A percentile compares a stretch with the other conserved stretches of the same genome.
These are phyloP conservation scores for Rachicladosporium sp. DNA, from an alignment of 2,329 filamentous ascomycete genomes.

Conservation along the genomic window DNA sequence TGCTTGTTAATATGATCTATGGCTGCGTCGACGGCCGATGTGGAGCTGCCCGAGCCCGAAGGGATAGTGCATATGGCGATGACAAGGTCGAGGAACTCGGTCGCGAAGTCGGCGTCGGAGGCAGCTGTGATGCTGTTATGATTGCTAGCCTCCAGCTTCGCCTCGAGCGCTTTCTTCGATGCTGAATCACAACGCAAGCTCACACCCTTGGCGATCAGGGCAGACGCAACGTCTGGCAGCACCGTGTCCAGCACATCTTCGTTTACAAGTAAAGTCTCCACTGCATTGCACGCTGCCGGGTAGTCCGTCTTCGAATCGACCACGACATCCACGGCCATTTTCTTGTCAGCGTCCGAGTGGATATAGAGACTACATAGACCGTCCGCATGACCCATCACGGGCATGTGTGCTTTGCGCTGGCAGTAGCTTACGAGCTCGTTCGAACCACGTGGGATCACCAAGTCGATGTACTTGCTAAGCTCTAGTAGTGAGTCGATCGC, in stretches of 20 bases:
- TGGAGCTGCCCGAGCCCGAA: constrained; percentile 7
- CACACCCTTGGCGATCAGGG: constrained; percentile 65
- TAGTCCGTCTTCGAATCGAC: constrained; percentile 91
- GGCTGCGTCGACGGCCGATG: constrained; percentile 48
- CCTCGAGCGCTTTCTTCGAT: constrained; percentile 52
- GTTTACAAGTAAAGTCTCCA: constrained; percentile 86
- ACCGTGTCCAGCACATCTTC: constrained; percentile 53
- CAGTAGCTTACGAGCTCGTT: constrained; percentile 86
- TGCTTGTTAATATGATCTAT: constrained; percentile 83
- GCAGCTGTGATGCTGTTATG: constrained; percentile 49
- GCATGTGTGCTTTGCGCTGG: constrained; percentile 83
- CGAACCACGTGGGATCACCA: constrained; percentile 84
- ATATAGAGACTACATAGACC: constrained; percentile 83
- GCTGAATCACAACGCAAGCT: constrained; percentile 64
- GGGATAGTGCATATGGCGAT: constrained; percentile 73
- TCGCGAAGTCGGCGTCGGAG: constrained; percentile 61
- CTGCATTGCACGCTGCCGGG: constrained; percentile 84
- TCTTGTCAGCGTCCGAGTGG: constrained; percentile 60
- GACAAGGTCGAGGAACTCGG: constrained; percentile 77
- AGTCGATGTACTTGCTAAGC: constrained; percentile 78
- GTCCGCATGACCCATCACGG: constrained; percentile 90
- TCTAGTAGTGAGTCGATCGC: constrained; percentile 77
- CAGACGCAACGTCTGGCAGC: constrained; percentile 60
- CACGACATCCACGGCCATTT: constrained; percentile 62
- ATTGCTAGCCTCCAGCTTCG: constrained; percentile 31